Conservation (phyloP, 2,329 filamentous ascomycete genomes). For the Rhynchosporium graminicola region DNA sequence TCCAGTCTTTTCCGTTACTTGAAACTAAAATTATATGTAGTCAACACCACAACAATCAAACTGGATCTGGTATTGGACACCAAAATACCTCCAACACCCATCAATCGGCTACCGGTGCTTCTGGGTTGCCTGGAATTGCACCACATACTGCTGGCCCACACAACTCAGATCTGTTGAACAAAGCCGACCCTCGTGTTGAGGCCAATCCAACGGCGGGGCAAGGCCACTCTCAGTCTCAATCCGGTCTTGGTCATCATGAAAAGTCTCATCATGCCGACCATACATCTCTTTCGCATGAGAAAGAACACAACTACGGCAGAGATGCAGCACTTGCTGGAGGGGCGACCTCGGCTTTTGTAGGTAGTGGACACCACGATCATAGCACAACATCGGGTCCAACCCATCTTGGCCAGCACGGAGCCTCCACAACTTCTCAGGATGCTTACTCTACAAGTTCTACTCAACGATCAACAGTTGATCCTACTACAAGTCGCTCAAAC, state of each 20-base stretch:
- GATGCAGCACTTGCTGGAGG: conserved; percentile 21
- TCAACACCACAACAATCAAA: conserved; percentile 17
- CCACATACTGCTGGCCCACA: conserved; percentile 40
- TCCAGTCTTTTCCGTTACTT: not conserved
- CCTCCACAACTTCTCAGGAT: not conserved
- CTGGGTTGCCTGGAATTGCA: conserved; percentile 24
- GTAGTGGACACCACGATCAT: conserved; percentile 20
- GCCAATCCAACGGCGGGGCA: conserved; percentile 20
- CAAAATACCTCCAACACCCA: conserved; percentile 1
- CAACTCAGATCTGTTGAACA: conserved; percentile 44
- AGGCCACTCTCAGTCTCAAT: conserved; percentile 1
- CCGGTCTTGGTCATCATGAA: not conserved
- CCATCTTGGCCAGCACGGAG: not conserved
- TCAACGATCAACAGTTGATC: conserved; percentile 33
- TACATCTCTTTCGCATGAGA: not conserved
- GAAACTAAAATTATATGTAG: not conserved
- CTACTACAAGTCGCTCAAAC: conserved; percentile 38
- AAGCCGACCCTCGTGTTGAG: conserved; percentile 44
- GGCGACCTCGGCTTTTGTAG: conserved; percentile 9
- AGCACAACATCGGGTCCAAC: not conserved
- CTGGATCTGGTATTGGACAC: not conserved
- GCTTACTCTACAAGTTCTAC: conserved; percentile 6
- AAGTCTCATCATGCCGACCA: conserved; percentile 6
- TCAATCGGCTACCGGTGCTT: not conserved
- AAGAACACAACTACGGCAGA: conserved; percentile 24